A percentile compares a stretch with the other conserved stretches of the same genome.
phyloP scores from a whole-genome alignment of 2,329 filamentous ascomycete genomes.

The Ophiostoma sp. region DNA sequence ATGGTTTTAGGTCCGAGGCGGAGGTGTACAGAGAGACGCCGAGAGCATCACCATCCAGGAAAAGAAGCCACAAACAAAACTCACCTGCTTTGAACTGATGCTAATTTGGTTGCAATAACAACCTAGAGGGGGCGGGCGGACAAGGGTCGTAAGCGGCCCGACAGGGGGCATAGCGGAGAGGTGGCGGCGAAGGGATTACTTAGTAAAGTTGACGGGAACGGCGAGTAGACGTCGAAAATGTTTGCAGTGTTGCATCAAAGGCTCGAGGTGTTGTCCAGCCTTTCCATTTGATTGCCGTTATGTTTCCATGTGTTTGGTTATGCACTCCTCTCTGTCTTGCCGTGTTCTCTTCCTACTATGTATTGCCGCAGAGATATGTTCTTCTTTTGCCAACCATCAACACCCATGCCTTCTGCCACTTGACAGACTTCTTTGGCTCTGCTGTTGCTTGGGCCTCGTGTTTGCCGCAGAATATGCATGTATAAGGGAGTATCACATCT shows the following conservation, averaged over 20 bases:
- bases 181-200: conserved; percentile 8
- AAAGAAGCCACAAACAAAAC: neutral
- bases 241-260: neutral
- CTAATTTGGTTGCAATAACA: neutral
- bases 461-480: neutral
- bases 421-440: neutral
- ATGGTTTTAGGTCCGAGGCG: neutral
- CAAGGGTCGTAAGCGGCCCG: conserved; percentile 5
- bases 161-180: conserved; percentile 8
- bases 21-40: neutral
- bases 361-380: neutral
- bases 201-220: neutral
- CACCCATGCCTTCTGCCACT: neutral
- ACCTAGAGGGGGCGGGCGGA: conserved; percentile 1
- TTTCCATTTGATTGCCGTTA: neutral
- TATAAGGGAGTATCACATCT: neutral
- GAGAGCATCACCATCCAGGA: neutral
- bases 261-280: neutral
- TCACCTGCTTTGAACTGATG: neutral
- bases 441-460: neutral
- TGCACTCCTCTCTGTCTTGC: neutral
- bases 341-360: neutral
- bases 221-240: neutral
- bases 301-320: neutral
- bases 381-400: neutral